These are phyloP conservation scores for Lecanosticta acicola DNA, from an alignment of 2,329 filamentous ascomycete genomes.

Conservation along the genomic window DNA sequence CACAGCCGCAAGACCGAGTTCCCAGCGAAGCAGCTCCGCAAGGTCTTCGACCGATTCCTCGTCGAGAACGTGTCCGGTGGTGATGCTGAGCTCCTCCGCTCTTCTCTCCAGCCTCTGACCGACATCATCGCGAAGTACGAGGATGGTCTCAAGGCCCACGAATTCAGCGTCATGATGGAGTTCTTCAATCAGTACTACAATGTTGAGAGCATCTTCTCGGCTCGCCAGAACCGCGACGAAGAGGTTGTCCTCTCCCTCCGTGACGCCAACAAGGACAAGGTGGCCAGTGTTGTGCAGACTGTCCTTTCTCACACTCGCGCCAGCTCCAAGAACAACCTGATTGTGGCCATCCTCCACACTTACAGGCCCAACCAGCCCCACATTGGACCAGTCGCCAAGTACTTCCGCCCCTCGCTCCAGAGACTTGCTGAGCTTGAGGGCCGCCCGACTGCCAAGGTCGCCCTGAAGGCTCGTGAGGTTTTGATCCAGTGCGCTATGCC, in stretches of 20 bases:
- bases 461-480: constrained; percentile 92
- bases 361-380: constrained; percentile 93
- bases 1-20: constrained; percentile 77
- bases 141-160: constrained; percentile 85
- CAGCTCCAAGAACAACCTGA: constrained; percentile 85
- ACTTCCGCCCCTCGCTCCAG: constrained; percentile 75
- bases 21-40: constrained; percentile 79
- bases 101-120: constrained; percentile 67
- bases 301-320: constrained; percentile 93
- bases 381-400: constrained; percentile 79
- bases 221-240: constrained; percentile 79
- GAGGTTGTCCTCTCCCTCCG: constrained; percentile 88
- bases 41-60: constrained; percentile 80
- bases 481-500: constrained; percentile 96
- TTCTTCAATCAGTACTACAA: constrained; percentile 77
- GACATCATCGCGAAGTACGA: constrained; percentile 73
- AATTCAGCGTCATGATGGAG: constrained; percentile 73
- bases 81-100: constrained; percentile 69
- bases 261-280: constrained; percentile 94
- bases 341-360: constrained; percentile 85
- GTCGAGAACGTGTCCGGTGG: constrained; percentile 66
- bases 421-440: constrained; percentile 88
- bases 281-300: constrained; percentile 74
- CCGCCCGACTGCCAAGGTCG: constrained; percentile 83
- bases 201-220: constrained; percentile 82